Base-by-base conservation (phyloP, 129 eudicot genomes). In the Artemisia annua region DNA sequence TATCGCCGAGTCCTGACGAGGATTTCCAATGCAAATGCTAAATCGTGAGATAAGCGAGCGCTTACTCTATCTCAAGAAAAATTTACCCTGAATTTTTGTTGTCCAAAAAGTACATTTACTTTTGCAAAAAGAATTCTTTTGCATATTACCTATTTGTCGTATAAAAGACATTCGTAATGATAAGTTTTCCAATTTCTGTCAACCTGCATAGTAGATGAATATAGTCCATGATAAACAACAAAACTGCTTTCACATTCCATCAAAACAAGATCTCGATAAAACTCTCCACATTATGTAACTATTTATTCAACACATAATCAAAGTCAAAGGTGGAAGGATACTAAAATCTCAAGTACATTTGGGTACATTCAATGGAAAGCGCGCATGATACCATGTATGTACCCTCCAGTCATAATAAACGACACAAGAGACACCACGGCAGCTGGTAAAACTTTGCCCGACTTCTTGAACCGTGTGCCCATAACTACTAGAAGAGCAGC, bases 391-490 rank as follows among this genome's bases (percentile, higher is more conserved):
- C 98, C 98, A 68, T 93, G 98, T 11, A 87, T 22, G 76, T 93
- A 93, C 16, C 98, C 98, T 4, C 87, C 96, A 8, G 84, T 90
- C 98, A 93, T 93, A 6, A 93, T 77, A 39, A 93, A 70, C n/a
- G 98, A 93, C n/a, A 81, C 96, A 30, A 87, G 64, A 5, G 98
- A 87, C 56, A 93, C 98, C 30, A 90, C 87, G 22, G 97, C 98
- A 13, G 98, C 97, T 0, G 98, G 98, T 63, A 93, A 89, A 10
- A 94, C 63, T 75, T 94, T 94, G 15, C 96, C 93, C 1, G 97
- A 87, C 13, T 83, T 90, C 97, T 80, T 82, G 74, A 87, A 93
- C 49, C 96, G 87, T 44, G 84, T 67, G 12, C 97, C 98, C 98
- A 93, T 93, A 58, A 90, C 95, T 39, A 63, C 98, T 63, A 93